Conservation (phyloP, 2,329 filamentous ascomycete species). For the Ophiostoma australiae region DNA sequence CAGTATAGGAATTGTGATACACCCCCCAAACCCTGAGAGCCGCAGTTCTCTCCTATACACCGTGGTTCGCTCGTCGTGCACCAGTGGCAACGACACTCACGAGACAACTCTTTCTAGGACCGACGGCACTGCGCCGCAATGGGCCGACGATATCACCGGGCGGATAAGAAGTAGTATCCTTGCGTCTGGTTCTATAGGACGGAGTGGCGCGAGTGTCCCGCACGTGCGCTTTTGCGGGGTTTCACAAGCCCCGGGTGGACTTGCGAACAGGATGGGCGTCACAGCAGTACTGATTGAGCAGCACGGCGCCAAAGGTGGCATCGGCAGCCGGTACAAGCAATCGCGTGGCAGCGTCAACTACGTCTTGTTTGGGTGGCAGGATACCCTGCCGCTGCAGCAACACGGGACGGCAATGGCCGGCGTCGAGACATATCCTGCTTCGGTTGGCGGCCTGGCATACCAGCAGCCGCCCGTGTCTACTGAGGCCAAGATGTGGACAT, state of each 20-base stretch:
- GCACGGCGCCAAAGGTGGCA: slow-evolving; percentile 47
- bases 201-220: slow-evolving; percentile 26
- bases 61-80: slow-evolving; percentile 45
- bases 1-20: slow-evolving; percentile 36
- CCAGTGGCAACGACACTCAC: slow-evolving; percentile 37
- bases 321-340: slow-evolving; percentile 24
- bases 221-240: slow-evolving; percentile 53
- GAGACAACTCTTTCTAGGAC: slow-evolving; percentile 15
- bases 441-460: neutral
- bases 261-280: slow-evolving; percentile 33
- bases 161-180: neutral
- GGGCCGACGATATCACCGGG: slow-evolving; percentile 34
- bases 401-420: neutral
- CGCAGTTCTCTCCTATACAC: slow-evolving; percentile 45
- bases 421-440: neutral
- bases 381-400: slow-evolving; percentile 16
- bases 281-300: slow-evolving; percentile 48
- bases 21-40: slow-evolving; percentile 35
- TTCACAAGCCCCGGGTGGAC: slow-evolving; percentile 46
- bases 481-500: slow-evolving; percentile 53
- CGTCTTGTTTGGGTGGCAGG: slow-evolving; percentile 36
- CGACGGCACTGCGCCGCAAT: slow-evolving; percentile 35
- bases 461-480: slow-evolving; percentile 29
- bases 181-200: neutral
- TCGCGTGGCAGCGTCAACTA: slow-evolving; percentile 29